phyloP scores from a whole-genome alignment of 75 land plant genomes.

The Pinus taeda region DNA sequence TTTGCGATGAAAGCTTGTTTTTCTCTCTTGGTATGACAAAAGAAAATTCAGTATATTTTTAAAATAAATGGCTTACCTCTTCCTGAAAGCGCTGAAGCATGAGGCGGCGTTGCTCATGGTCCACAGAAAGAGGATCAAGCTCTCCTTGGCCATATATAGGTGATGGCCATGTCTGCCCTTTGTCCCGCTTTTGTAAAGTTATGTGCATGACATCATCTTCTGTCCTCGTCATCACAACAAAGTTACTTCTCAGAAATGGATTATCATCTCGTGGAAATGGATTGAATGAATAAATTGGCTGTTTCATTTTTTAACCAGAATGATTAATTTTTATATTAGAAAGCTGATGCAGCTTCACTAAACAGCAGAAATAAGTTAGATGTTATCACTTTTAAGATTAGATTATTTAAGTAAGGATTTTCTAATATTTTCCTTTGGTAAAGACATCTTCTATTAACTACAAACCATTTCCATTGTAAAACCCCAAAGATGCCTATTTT shows the following conservation, averaged over 20 bases:
- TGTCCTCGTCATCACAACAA: conserved; percentile 16
- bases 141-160: conserved; percentile 82
- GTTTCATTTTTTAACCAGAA: too few species aligned
- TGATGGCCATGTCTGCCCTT: conserved; percentile 93
- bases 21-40: too few species aligned
- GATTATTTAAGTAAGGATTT: background rate
- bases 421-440: too few species aligned
- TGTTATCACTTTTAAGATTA: background rate
- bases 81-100: conserved; percentile 98
- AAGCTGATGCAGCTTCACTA: too few species aligned
- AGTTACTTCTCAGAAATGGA: background rate
- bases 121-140: conserved; percentile 77
- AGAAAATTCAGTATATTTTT: too few species aligned
- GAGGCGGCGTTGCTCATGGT: conserved; percentile 92
- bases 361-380: too few species aligned
- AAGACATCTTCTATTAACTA: background rate
- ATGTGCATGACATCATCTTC: conserved; percentile 94
- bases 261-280: background rate
- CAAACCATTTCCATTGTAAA: background rate
- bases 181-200: conserved; percentile 85
- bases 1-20: too few species aligned
- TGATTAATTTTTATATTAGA: too few species aligned
- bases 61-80: conserved; percentile 56
- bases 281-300: background rate
- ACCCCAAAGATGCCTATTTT: background rate